Conservation (phyloP, 2,329 filamentous ascomycete genomes). For the Fusarium incarnatum region DNA sequence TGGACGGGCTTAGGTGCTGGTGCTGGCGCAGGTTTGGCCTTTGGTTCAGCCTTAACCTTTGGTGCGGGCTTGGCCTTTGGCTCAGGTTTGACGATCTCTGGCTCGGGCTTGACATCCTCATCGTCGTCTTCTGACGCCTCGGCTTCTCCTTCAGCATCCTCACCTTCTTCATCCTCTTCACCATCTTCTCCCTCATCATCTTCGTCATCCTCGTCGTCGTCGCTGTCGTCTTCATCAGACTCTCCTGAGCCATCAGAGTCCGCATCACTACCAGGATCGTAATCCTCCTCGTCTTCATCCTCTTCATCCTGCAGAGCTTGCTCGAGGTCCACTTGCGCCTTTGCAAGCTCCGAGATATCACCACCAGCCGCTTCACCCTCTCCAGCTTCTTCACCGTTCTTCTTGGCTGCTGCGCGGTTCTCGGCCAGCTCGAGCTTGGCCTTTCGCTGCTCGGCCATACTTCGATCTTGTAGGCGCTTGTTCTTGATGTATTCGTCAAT, state of each 20-base stretch:
- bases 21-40: neutral
- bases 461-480: slow-evolving; percentile 72
- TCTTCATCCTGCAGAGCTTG: slow-evolving; percentile 69
- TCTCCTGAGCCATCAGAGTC: slow-evolving; percentile 70
- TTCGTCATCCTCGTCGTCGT: slow-evolving; percentile 55
- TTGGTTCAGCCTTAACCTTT: neutral
- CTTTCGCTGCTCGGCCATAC: slow-evolving; percentile 75
- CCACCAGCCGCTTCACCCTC: slow-evolving; percentile 52
- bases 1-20: slow-evolving; percentile 14
- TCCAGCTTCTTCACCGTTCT: slow-evolving; percentile 55
- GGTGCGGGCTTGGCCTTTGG: slow-evolving; percentile 30
- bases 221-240: slow-evolving; percentile 63
- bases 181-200: slow-evolving; percentile 54
- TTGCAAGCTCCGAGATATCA: slow-evolving; percentile 62
- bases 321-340: slow-evolving; percentile 63
- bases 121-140: slow-evolving; percentile 41
- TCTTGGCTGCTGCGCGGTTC: slow-evolving; percentile 62
- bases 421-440: slow-evolving; percentile 72
- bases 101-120: slow-evolving; percentile 26
- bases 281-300: slow-evolving; percentile 74
- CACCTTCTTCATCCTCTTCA: slow-evolving; percentile 46
- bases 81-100: neutral
- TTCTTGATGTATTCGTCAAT: slow-evolving; percentile 73
- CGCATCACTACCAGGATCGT: slow-evolving; percentile 71
- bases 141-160: slow-evolving; percentile 40